These are phyloP conservation scores for Pseudocercospora fijiensis DNA, from an alignment of 2,329 filamentous ascomycete genomes.

Conservation along the genomic window DNA sequence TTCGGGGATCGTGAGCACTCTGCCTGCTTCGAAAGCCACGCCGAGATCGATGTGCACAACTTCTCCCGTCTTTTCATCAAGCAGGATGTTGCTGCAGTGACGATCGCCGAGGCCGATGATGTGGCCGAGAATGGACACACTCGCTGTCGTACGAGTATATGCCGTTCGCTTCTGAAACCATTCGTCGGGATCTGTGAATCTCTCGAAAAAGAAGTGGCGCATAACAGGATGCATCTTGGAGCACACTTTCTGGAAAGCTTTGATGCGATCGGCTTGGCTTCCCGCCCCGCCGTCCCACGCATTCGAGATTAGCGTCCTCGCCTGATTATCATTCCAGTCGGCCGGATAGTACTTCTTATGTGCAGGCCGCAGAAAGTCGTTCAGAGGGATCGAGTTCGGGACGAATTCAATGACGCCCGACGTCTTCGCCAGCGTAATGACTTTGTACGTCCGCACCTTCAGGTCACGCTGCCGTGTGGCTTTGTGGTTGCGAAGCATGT, in stretches of 20 bases:
- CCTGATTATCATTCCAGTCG: constrained; percentile 73
- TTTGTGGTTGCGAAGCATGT: constrained; percentile 80
- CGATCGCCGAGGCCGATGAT: constrained; percentile 90
- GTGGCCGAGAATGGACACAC: constrained; percentile 87
- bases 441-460: constrained; percentile 94
- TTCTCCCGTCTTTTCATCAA: constrained; percentile 86
- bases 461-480: constrained; percentile 84
- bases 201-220: constrained; percentile 95
- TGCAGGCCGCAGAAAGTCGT: constrained; percentile 88
- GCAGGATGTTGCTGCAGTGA: constrained; percentile 93
- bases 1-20: constrained; percentile 92
- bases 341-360: constrained; percentile 83
- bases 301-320: constrained; percentile 74
- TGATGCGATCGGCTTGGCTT: constrained; percentile 66
- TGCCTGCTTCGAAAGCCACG: constrained; percentile 93
- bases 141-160: constrained; percentile 89
- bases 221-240: constrained; percentile 88
- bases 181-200: constrained; percentile 88
- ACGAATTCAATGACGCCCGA: constrained; percentile 98
- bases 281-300: constrained; percentile 61
- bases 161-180: constrained; percentile 90
- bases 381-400: constrained; percentile 83
- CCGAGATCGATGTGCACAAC: constrained; percentile 96
- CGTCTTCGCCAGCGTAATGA: constrained; percentile 78
- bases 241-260: constrained; percentile 73